Evolutionary conservation across 352 stramenopile genomes (phyloP).

Genomic region (Pythium dissotocum): DNA sequence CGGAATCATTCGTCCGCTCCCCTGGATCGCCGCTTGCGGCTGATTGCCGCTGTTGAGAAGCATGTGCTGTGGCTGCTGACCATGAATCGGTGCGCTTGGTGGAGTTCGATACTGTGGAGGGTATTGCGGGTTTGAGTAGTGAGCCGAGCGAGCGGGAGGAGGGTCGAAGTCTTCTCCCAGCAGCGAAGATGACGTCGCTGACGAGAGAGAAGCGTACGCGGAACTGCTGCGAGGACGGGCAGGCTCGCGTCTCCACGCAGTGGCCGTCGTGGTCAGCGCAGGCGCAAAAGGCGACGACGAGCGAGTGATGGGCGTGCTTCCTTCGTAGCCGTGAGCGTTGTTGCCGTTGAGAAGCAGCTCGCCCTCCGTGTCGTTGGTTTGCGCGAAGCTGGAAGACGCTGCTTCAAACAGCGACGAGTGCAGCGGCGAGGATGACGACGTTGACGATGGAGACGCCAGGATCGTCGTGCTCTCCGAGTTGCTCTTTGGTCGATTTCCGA

Average conservation of each 20-base stretch:
- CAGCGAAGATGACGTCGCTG: constrained; percentile 1
- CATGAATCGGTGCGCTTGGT: neutral
- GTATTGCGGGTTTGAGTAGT: constrained; percentile 4
- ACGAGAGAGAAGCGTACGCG: constrained; percentile 21
- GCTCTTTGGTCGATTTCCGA: constrained; percentile 46
- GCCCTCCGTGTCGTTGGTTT: constrained; percentile 5
- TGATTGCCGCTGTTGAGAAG: neutral
- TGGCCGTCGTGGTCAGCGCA: neutral
- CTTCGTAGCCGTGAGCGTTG: constrained; percentile 1
- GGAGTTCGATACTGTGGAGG: constrained; percentile 11
- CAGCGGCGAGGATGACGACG: constrained; percentile 65
- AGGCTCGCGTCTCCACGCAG: constrained; percentile 25
- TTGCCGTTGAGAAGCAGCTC: constrained; percentile 4
- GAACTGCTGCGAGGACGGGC: constrained; percentile 28
- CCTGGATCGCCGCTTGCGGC: neutral
- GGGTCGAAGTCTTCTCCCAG: constrained; percentile 11
- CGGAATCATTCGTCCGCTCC: constrained; percentile 7
- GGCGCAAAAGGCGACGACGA: constrained; percentile 31
- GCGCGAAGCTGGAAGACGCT: constrained; percentile 4
- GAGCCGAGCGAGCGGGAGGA: constrained; percentile 6
- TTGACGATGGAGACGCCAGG: constrained; percentile 62
- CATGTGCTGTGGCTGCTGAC: constrained; percentile 8
- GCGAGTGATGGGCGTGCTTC: constrained; percentile 9
- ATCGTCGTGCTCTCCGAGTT: constrained; percentile 66
- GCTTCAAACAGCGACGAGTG: constrained; percentile 58